These are phyloP conservation scores for Podosphaera fusca DNA, from an alignment of 2,329 filamentous ascomycete genomes.

Conservation along the genomic window DNA sequence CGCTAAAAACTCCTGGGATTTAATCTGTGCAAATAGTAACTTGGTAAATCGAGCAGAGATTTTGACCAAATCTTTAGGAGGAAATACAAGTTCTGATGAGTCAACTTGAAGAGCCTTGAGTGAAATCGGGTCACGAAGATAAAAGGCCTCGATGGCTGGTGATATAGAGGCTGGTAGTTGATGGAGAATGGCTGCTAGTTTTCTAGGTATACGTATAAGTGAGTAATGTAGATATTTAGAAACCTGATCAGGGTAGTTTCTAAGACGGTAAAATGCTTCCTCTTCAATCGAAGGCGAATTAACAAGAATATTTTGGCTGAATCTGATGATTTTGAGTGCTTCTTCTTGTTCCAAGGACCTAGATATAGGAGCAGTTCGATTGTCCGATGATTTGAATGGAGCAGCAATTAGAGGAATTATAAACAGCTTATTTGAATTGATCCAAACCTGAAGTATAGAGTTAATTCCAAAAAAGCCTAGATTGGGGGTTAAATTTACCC, in stretches of 20 bases:
- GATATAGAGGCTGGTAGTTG: slow-evolving; percentile 53
- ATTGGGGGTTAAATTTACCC: slow-evolving; percentile 21
- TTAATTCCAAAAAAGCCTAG: slow-evolving; percentile 4
- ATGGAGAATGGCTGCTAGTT: slow-evolving; percentile 59
- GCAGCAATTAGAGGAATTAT: slow-evolving; percentile 38
- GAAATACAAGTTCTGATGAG: slow-evolving; percentile 34
- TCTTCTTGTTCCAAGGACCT: slow-evolving; percentile 35
- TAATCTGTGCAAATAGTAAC: slow-evolving; percentile 74
- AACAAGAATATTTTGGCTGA: slow-evolving; percentile 33
- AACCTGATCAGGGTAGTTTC: slow-evolving; percentile 63
- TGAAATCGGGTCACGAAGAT: slow-evolving; percentile 61
- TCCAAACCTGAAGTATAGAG: slow-evolving; percentile 40
- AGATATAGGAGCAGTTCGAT: slow-evolving; percentile 18
- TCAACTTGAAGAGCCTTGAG: slow-evolving; percentile 43
- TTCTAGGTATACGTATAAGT: slow-evolving; percentile 52
- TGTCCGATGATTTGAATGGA: slow-evolving; percentile 15
- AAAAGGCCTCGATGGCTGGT: slow-evolving; percentile 74
- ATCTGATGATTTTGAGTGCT: slow-evolving; percentile 36
- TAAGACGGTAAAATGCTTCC: slow-evolving; percentile 75
- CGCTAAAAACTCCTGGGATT: slow-evolving; percentile 59
- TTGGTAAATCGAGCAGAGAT: slow-evolving; percentile 66
- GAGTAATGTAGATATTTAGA: slow-evolving; percentile 53
- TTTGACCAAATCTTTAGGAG: slow-evolving; percentile 56
- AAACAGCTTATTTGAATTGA: slow-evolving; percentile 51
- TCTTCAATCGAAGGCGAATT: slow-evolving; percentile 55